Base-by-base conservation (phyloP, 768 basidiomycete species). In the Russula compacta region DNA sequence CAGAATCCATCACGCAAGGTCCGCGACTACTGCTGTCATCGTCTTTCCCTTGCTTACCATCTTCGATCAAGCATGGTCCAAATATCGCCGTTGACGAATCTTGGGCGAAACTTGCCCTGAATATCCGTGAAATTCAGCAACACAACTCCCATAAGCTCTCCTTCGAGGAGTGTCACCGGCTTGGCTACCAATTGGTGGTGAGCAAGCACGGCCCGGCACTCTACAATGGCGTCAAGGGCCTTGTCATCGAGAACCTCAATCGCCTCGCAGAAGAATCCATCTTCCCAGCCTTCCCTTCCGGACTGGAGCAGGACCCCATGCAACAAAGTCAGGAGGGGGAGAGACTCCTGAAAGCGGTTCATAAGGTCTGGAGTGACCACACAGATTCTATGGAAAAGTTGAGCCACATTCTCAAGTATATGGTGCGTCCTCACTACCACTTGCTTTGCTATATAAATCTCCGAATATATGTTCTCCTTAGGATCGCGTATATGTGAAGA, bases 321-420 rank as follows among this genome's bases (percentile, higher is more conserved):
- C 86, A 93, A 67, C 81, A 83, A 67, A 87, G 82, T 48, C 84
- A 89, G 67, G 92, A 94, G 69, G 90, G 87, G 0, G 95, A 98
- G 69, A 73, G 84, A 56, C 78, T 98, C 58, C 73, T 98, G 70
- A 94, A 89, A 69, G 87, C 89, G 33, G 64, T 97, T 56, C 82
- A 83, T 69, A 80, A 81, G 35, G 88, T 95, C 0, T 98, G 97
- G 95, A 89, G 95, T 58, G 93, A 98, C 70, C 97, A 99, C 72
- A 84, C 78, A 5, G 84, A 86, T 11, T 92, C 86, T 71, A 91
- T 98, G 90, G 76, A 80, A 32, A 91, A 95, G 71, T 72, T 99
- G 61, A 83, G 86, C 11, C 92, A 94, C 72, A 83, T 99, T 44
- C 77, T 98, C 66, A 92, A 90, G 70, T 99, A 99, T 70, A 97